phyloP scores from a whole-genome alignment of 2,329 filamentous ascomycete species.

The Penicillium polonicum region DNA sequence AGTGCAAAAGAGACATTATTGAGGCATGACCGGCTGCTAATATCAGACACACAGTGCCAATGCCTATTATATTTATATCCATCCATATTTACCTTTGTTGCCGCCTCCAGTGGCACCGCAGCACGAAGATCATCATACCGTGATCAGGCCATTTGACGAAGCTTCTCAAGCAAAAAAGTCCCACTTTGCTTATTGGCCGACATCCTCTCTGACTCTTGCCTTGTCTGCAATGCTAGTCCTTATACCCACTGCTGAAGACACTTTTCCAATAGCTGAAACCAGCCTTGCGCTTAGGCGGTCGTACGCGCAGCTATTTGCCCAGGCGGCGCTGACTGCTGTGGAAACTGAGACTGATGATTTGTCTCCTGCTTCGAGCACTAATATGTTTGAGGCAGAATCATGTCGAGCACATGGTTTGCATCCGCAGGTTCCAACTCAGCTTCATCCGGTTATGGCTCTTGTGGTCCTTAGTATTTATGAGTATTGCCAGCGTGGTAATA shows the following conservation, averaged over 20 bases:
- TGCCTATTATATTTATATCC: constrained; percentile 30
- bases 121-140: constrained; percentile 13
- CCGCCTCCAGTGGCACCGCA: constrained; percentile 13
- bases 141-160: constrained; percentile 2
- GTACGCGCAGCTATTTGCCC: constrained; percentile 26
- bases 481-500: constrained; percentile 25
- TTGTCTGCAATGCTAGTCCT: constrained; percentile 24
- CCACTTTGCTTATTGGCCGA: constrained; percentile 22
- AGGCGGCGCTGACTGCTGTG: constrained; percentile 17
- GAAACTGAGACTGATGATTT: constrained; percentile 19
- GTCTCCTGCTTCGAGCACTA: neutral
- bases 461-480: constrained; percentile 25
- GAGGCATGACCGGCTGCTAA: neutral
- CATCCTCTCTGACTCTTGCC: constrained; percentile 22
- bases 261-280: constrained; percentile 6
- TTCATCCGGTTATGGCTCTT: constrained; percentile 24
- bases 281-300: constrained; percentile 15
- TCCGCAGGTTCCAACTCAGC: constrained; percentile 13
- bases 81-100: constrained; percentile 27
- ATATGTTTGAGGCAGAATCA: neutral
- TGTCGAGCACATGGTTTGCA: constrained; percentile 9
- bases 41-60: constrained; percentile 17
- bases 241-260: constrained; percentile 19
- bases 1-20: neutral
- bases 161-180: constrained; percentile 6